These are phyloP conservation scores for Tylopilus subfusipes DNA, from an alignment of 768 basidiomycete species.

Conservation along the genomic window DNA sequence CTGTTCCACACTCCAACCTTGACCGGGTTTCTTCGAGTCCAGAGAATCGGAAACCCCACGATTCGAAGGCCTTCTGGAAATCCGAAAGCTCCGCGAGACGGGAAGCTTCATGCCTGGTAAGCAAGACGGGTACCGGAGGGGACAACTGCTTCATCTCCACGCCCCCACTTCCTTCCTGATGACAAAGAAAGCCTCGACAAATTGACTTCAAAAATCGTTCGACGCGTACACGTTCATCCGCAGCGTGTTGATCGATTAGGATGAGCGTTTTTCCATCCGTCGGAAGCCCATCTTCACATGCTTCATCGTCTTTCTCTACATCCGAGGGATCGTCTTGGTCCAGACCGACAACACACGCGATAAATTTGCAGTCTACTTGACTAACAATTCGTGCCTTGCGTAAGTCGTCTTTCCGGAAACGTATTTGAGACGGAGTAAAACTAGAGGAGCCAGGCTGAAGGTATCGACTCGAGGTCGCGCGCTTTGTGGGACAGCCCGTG, in stretches of 20 bases:
- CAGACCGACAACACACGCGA: conserved; percentile 61
- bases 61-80: conserved; percentile 47
- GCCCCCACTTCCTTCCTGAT: conserved; percentile 35
- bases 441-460: conserved; percentile 11
- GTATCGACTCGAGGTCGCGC: conserved; percentile 5
- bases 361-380: conserved; percentile 91
- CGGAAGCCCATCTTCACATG: conserved; percentile 13
- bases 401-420: conserved; percentile 55
- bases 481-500: conserved; percentile 7
- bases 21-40: conserved; percentile 30
- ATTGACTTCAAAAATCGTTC: conserved; percentile 74
- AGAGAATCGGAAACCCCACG: conserved; percentile 69
- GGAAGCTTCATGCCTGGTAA: conserved; percentile 62
- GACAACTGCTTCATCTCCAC: conserved; percentile 43
- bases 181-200: conserved; percentile 61
- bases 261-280: conserved; percentile 45
- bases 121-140: conserved; percentile 57
- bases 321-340: conserved; percentile 15
- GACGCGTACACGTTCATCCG: conserved; percentile 93
- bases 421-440: conserved; percentile 24
- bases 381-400: conserved; percentile 57
- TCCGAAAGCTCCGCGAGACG: conserved; percentile 41
- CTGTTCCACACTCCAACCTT: conserved; percentile 16
- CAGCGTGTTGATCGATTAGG: conserved; percentile 95
- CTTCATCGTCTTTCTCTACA: conserved; percentile 12